Evolutionary conservation across 2,329 filamentous ascomycete species (phyloP), one percentile per base, ranked within the genome.

Genomic region (Neonectria hederae): DNA sequence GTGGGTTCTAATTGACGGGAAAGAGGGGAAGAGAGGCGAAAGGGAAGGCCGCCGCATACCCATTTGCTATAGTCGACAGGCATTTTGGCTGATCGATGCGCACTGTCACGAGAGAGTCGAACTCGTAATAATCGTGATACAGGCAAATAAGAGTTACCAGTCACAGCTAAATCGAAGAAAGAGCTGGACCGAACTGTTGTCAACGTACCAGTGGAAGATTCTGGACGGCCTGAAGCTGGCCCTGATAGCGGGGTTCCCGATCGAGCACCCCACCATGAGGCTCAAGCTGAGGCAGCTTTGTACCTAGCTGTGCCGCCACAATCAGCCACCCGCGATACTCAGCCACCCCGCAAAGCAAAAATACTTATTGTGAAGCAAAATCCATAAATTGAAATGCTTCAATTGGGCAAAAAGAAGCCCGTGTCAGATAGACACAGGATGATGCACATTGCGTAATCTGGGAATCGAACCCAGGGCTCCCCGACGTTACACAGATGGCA

Each of bases 51-150:
- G 24, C 48, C 48, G 76, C 83, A 65, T 78, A 89, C 88, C 89
- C 89, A 92, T 83, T 91, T 92, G 80, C 88, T 91, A 78, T 91
- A 86, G 66, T 87, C 83, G 53, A 86, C 79, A 62, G 84, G 83
- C 84, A 86, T 86, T 62, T 60, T 72, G 65, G 59, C 51, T 53
- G 14, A 26, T 26, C 57, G n/a, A 8, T 5, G n/a, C 45, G 24
- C 42, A 8, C n/a, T 58, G 19, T 10, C 4, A 24, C 42, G 35
- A 5, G 10, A 32, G 14, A 35, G 11, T 6, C 10, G 21, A 49
- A 17, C 24, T 43, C n/a, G 24, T 48, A 30, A 38, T 17, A 11
- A 5, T 24, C 32, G 42, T 32, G n/a, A 42, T 22, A 40, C 13
- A 35, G 32, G 22, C 28, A 51, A 32, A 30, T 19, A 32, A 52